Conservation (phyloP, 441 rosid genomes). For the Gossypium armourianum region DNA sequence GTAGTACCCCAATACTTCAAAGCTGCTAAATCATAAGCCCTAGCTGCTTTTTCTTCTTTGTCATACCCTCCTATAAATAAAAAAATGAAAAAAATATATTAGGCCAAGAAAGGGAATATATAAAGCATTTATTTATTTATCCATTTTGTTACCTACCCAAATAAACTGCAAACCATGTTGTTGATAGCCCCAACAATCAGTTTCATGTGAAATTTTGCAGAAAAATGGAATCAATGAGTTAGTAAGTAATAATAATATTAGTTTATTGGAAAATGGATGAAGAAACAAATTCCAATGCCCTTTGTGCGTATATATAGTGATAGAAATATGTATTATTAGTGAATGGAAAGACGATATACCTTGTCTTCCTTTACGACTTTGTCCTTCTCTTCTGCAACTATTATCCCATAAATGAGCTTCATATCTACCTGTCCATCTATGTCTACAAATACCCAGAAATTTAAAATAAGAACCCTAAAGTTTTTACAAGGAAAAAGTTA, state of each 20-base stretch:
- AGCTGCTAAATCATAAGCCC: slow-evolving; percentile 66
- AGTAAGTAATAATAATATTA: slow-evolving; percentile 7
- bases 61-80: slow-evolving; percentile 50
- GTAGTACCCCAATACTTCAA: slow-evolving; percentile 65
- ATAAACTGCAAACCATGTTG: slow-evolving; percentile 48
- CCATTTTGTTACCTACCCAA: slow-evolving; percentile 45
- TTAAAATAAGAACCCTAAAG: background rate
- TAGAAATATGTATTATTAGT: background rate
- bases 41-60: slow-evolving; percentile 68
- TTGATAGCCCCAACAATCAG: slow-evolving; percentile 17
- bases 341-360: slow-evolving; percentile 22
- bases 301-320: background rate
- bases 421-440: slow-evolving; percentile 72
- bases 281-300: background rate
- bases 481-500: too few relatives aligned
- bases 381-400: slow-evolving; percentile 66
- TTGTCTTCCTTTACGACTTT: slow-evolving; percentile 66
- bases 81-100: background rate
- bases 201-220: slow-evolving; percentile 10
- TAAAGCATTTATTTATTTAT: background rate
- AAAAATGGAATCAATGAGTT: slow-evolving; percentile 16
- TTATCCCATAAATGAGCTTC: slow-evolving; percentile 74
- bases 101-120: background rate
- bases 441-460: slow-evolving; percentile 28
- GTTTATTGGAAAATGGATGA: background rate